Evolutionary conservation across 306 rosid species (phyloP), one percentile per base, ranked within the genome.

Genomic region (Boehmeria nivea): DNA sequence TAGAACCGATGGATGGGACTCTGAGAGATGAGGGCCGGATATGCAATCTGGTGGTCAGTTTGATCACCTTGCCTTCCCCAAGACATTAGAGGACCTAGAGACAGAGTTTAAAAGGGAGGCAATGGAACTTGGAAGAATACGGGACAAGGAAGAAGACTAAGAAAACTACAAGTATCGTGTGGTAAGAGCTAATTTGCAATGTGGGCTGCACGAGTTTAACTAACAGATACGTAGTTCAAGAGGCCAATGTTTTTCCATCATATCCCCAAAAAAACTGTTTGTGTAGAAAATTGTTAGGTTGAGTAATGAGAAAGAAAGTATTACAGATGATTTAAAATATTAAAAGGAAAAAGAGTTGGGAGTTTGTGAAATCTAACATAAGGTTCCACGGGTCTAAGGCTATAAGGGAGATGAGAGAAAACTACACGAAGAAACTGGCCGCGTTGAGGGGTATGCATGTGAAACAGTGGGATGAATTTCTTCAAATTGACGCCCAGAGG

Each of bases 61-160:
- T 61, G 96, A 87, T 73, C 67, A 71, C 70, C 74, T 58, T 43
- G 72, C 73, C 50, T 51, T 66, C 57, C 75, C 86, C 14, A 80
- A 74, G 67, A 75, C 87, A 47, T 74, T 93, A 67, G 99, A 93
- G 69, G 96, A 87, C 61, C 37, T 87, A 64, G 96, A 87, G 73
- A 67, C 85, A 79, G 94, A 83, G 73, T 83, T 78, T 76, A 83
- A 83, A 78, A 77, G 74, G 38, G 95, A 87, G 72, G 94, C 87
- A 18, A 51, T 48, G 46, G 96, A 84, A 85, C 86, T 93, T 48
- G 84, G 57, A 67, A 83, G 74, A 72, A 73, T 75, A 27, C 82
- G 88, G 51, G 94, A 93, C 75, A 83, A 81, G 63, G 99, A 87
- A 77, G 99, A 85, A 79, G 96, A 87, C 77, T 95, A 87, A 67